Conservation (phyloP, 1,284 basidiomycete species). For the Prillingera fragicola region DNA sequence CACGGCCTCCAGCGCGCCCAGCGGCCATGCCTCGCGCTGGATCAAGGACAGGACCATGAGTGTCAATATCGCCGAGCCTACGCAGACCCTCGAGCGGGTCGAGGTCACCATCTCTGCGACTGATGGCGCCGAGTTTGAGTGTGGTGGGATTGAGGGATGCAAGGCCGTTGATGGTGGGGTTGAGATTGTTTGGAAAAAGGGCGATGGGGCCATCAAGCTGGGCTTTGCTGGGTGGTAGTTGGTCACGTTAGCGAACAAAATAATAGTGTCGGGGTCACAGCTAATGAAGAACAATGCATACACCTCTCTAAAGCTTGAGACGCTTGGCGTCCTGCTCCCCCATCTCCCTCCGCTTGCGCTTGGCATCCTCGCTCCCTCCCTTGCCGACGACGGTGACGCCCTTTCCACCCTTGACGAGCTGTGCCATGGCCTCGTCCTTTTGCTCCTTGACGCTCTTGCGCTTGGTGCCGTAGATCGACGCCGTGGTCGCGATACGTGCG, state of each 20-base stretch:
- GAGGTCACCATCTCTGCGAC: slow-evolving; percentile 6
- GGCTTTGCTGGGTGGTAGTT: too few species aligned
- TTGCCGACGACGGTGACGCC: slow-evolving; percentile 80
- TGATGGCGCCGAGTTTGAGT: too few species aligned
- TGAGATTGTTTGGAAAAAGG: too few species aligned
- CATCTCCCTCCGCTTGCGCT: slow-evolving; percentile 30
- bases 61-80: slow-evolving; percentile 59
- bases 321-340: slow-evolving; percentile 31
- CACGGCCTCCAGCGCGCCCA: too few species aligned
- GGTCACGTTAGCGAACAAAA: too few species aligned
- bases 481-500: slow-evolving; percentile 62
- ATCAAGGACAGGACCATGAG: slow-evolving; percentile 45
- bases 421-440: slow-evolving; percentile 72
- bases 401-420: slow-evolving; percentile 73
- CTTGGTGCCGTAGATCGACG: slow-evolving; percentile 59
- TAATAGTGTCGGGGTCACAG: too few species aligned
- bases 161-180: too few species aligned
- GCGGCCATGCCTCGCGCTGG: too few species aligned
- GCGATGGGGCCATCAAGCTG: too few species aligned
- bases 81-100: slow-evolving; percentile 37
- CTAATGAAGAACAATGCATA: too few species aligned
- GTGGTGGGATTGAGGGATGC: too few species aligned
- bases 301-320: slow-evolving; percentile 42
- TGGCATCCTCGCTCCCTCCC: slow-evolving; percentile 46
- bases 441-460: slow-evolving; percentile 61